phyloP scores from a whole-genome alignment of 805 yeast species.

The Kodamaea lidongshanica region DNA sequence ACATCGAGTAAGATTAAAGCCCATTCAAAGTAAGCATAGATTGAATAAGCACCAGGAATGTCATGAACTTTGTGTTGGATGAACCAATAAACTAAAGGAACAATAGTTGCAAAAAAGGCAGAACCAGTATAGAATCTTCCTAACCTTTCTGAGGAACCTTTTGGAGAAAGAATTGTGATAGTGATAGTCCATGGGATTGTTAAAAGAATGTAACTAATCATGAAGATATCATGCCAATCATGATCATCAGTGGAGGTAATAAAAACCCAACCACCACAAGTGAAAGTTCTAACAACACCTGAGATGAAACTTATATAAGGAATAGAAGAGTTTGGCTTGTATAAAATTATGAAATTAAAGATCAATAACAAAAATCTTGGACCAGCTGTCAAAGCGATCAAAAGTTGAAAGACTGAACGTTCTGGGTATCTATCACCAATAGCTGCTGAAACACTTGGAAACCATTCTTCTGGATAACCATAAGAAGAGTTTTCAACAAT shows the following conservation, averaged over 20 bases:
- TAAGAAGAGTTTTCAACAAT: constrained; percentile 81
- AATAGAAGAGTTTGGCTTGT: constrained; percentile 27
- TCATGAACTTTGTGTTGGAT: constrained; percentile 88
- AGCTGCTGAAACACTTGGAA: constrained; percentile 94
- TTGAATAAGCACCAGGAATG: constrained; percentile 90
- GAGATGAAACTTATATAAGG: constrained; percentile 42
- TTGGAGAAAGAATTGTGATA: constrained; percentile 48
- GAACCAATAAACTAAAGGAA: constrained; percentile 83
- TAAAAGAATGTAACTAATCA: constrained; percentile 82
- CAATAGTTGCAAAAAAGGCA: constrained; percentile 62
- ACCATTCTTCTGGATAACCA: constrained; percentile 98
- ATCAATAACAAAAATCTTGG: constrained; percentile 71
- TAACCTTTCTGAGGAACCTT: constrained; percentile 39
- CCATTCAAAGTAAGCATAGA: constrained; percentile 96
- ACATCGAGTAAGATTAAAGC: constrained; percentile 75
- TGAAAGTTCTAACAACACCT: constrained; percentile 84
- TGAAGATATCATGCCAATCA: constrained; percentile 90
- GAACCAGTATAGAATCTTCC: constrained; percentile 48
- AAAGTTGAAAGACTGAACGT: constrained; percentile 81
- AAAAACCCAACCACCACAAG: constrained; percentile 99
- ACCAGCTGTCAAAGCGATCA: constrained; percentile 90
- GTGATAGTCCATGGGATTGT: constrained; percentile 87
- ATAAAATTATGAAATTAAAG: constrained; percentile 46
- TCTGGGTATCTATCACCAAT: constrained; percentile 98
- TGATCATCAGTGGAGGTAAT: constrained; percentile 96